Evolutionary conservation across 352 stramenopile species (phyloP), one percentile per base, ranked within the genome.

Genomic region (Globisporangium spiculum): DNA sequence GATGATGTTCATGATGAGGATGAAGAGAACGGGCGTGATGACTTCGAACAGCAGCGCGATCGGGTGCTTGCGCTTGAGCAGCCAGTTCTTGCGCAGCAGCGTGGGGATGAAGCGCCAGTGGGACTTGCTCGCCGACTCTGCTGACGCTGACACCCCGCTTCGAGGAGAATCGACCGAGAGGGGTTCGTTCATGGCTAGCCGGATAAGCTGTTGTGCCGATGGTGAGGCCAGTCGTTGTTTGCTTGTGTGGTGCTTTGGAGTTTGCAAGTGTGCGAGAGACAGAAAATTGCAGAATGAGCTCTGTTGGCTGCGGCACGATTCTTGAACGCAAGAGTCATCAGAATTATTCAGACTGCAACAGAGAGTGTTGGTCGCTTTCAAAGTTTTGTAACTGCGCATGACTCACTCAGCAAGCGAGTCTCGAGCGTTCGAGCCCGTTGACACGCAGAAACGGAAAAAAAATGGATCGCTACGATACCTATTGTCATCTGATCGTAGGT

Each of bases 21-120:
- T 78, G 67, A 88, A 89, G 65, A 84, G 34, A 22, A 89, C 71
- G 20, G 86, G 86, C 3, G 83, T 76, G 48, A 91, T 54, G 55
- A 92, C 68, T 68, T 94, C 86, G 34, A 89, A 78, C 34, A 86
- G 27, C 14, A 84, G 65, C 9, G 72, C 76, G 3, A 89, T 24
- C 20, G 74, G 77, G 26, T 88, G 74, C 44, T 88, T 85, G 59
- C 75, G 78, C 79, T 93, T 93, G 71, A 93, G 86, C 75, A 86
- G 71, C 73, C 75, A 89, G 73, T 93, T 93, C 76, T 93, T 93
- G 59, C 84, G 77, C 62, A 93, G 77, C 50, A 93, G 67, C 65
- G 73, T 78, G 16, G 79, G 77, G 34, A 89, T 70, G 53, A 87
- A 89, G 55, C 75, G 79, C 66, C 82, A 63, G 34, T 76, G 67